Percentiles rank a stretch among this genome's conserved stretches.
phyloP scores from a whole-genome alignment of 805 yeast species.

The Zygosaccharomyces bisporus region DNA sequence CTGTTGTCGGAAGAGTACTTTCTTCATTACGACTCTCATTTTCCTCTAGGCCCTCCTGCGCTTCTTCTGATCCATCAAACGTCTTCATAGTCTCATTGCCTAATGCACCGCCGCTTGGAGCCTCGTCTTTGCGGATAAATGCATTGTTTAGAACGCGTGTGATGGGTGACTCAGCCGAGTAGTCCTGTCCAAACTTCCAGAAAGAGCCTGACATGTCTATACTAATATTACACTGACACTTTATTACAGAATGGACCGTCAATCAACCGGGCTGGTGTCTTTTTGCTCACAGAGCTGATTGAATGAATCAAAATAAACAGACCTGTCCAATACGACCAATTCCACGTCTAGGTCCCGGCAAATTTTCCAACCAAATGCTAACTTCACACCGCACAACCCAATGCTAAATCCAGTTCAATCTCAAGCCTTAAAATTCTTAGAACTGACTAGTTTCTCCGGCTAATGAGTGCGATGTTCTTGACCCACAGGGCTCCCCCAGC shows the following conservation, averaged over 20 bases:
- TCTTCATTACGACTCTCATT: conserved; percentile 28
- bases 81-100: conserved; percentile 8
- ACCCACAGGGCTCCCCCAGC: conserved; percentile 4
- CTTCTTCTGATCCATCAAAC: conserved; percentile 3
- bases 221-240: background rate
- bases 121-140: conserved; percentile 28
- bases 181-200: conserved; percentile 61
- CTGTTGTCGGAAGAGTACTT: conserved; percentile 32
- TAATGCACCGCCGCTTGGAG: conserved; percentile 11
- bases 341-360: conserved; percentile 5
- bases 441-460: background rate
- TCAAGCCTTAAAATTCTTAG: background rate
- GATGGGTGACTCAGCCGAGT: conserved; percentile 51
- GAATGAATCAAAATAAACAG: conserved; percentile 5
- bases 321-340: conserved; percentile 7
- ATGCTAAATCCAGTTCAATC: conserved; percentile 1
- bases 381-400: conserved; percentile 3
- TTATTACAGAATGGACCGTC: background rate
- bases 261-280: background rate
- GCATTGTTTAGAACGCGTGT: conserved; percentile 44
- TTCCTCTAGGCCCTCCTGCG: conserved; percentile 31
- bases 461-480: conserved; percentile 3
- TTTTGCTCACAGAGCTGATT: background rate
- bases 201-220: conserved; percentile 43
- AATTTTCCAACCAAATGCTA: conserved; percentile 1